Conservation (phyloP, 1,284 basidiomycete genomes). For the Boletus holoroseus region DNA sequence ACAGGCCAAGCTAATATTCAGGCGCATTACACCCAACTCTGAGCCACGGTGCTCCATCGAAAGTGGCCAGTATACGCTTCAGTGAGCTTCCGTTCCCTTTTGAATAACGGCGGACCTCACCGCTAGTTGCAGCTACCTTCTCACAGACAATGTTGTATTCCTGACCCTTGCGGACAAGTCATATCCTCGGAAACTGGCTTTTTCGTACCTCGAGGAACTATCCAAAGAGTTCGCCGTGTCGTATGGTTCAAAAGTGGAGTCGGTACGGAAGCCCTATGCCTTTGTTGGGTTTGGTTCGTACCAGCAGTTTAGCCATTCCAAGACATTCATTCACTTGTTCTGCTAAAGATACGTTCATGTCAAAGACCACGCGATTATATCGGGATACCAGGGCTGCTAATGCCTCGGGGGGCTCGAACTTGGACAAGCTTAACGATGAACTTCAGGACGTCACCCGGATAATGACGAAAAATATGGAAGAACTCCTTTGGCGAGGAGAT, state of each 20-base stretch:
- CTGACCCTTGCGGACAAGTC: constrained; percentile 94
- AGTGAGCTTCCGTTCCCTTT: constrained; percentile 49
- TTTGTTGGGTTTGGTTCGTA: constrained; percentile 87
- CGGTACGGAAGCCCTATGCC: constrained; percentile 84
- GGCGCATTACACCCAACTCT: constrained; percentile 87
- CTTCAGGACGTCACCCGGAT: constrained; percentile 96
- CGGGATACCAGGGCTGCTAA: constrained; percentile 87
- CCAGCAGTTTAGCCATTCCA: not conserved
- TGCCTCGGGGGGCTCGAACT: constrained; percentile 57
- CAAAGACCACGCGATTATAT: constrained; percentile 93
- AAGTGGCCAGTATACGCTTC: constrained; percentile 88
- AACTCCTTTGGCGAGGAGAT: constrained; percentile 95
- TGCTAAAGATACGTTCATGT: constrained; percentile 90
- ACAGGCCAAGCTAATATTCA: constrained; percentile 94
- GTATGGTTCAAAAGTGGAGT: constrained; percentile 88
- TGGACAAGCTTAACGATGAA: constrained; percentile 93
- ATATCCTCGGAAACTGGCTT: constrained; percentile 96
- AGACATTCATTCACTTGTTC: constrained; percentile 7
- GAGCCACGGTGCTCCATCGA: constrained; percentile 97
- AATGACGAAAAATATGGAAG: constrained; percentile 99
- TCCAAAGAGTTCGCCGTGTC: constrained; percentile 91
- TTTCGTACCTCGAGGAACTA: constrained; percentile 95
- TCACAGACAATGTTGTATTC: constrained; percentile 90
- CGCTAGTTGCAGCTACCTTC: constrained; percentile 72
- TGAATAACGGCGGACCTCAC: not conserved